Conservation (phyloP, 78 protist species). For the Capsaspora owczarzaki region DNA sequence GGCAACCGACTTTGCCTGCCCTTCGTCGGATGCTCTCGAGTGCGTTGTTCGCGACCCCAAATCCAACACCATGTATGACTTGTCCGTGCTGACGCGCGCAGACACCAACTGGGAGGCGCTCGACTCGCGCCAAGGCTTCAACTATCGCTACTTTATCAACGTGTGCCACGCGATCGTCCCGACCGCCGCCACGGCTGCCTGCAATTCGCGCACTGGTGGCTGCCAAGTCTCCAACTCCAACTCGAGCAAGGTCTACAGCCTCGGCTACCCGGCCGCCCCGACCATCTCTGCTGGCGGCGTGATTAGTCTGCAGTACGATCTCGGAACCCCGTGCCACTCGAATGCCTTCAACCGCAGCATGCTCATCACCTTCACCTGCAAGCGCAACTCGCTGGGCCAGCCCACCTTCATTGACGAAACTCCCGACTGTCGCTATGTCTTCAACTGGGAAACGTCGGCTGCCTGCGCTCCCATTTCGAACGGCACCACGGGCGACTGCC, state of each 20-base stretch:
- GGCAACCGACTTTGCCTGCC: neutral
- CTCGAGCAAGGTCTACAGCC: neutral
- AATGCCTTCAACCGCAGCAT: neutral
- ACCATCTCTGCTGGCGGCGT: neutral
- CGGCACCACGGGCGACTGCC: constrained; percentile 3
- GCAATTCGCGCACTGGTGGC: neutral
- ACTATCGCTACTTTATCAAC: neutral
- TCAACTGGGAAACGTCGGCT: neutral
- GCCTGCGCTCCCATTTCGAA: constrained; percentile 1
- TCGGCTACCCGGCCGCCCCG: neutral
- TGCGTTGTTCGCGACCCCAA: constrained; percentile 3
- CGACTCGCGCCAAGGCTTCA: neutral
- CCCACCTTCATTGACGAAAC: neutral
- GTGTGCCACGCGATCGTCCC: neutral
- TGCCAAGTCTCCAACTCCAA: neutral
- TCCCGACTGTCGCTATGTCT: neutral
- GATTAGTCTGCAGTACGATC: neutral
- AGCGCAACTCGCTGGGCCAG: neutral
- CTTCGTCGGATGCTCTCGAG: neutral
- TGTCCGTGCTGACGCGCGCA: neutral
- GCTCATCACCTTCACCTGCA: constrained; percentile 3
- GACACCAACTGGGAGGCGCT: neutral
- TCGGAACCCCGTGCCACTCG: neutral
- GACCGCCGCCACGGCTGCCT: neutral
- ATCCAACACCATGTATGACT: neutral